Base-by-base conservation (phyloP, 768 basidiomycete genomes). In the Hericium erinaceus region DNA sequence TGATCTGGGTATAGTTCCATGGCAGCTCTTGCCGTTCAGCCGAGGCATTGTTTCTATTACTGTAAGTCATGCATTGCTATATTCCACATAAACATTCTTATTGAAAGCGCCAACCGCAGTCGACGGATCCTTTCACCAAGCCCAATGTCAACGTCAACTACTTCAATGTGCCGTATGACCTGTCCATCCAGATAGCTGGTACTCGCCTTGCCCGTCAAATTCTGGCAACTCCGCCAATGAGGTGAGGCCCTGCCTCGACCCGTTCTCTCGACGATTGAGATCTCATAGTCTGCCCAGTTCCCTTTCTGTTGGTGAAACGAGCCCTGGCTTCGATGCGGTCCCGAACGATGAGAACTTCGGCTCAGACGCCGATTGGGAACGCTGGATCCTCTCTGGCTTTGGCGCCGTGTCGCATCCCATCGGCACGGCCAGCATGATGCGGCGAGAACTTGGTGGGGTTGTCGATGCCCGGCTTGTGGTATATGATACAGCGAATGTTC, bases 21-120 rank as follows among this genome's bases (percentile, higher is more conserved):
- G 81, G 80, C 74, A 74, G 55, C 72, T 83, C 16, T 72, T 83
- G 4, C 80, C 80, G 1, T 82, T 81, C 69, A 77, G 77, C 65
- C 68, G 80, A 24, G 81, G 81, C 7, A 73, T 64, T n/a, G 76
- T 81, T 28, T 69, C 69, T 52, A 76, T 81, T 61, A 74, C 68
- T 7, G 78, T 80, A 39, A 38, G 68, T 26, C 11, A 3, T 37
- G 9, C 41, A 58, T 26, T 26, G 1, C n/a, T 40, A 8, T 16
- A 18, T n/a, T 46, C 16, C 16, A 3, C 20, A 8, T 20, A 11
- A n/a, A 18, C 20, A 18, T 46, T 13, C 40, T 15, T 3, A 24
- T 54, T 18, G 49, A 49, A 38, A 33, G 48, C 18, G 26, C 46
- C 15, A 8, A 52, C 4, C 48, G 16, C 57, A 81, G 77, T 76